Conservation (phyloP, 1,284 basidiomycete genomes). For the Pseudozyma thailandica region DNA sequence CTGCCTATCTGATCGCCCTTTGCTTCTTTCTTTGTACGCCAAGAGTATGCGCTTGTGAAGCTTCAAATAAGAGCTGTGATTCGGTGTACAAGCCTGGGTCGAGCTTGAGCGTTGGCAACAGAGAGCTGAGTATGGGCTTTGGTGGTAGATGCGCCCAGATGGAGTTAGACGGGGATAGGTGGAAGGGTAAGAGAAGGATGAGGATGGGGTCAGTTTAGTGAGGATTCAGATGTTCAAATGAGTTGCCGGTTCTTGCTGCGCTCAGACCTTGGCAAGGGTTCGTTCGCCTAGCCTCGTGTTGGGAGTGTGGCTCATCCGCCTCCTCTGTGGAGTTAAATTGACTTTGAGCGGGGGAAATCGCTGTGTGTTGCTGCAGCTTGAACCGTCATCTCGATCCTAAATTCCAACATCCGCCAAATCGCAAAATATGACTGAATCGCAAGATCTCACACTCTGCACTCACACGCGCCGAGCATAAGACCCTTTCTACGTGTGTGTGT, state of each 20-base stretch:
- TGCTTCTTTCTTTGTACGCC: too few relatives aligned
- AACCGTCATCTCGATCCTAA: slow-evolving; percentile 26
- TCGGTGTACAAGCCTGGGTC: background rate
- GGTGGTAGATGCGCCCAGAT: background rate
- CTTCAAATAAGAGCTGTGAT: too few relatives aligned
- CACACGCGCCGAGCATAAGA: too few relatives aligned
- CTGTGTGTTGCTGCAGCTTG: slow-evolving; percentile 17
- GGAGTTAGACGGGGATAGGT: slow-evolving; percentile 28
- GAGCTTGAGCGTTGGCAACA: background rate
- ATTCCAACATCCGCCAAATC: slow-evolving; percentile 10
- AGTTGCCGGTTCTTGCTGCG: slow-evolving; percentile 10
- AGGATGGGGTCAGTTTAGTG: background rate
- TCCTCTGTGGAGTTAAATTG: slow-evolving; percentile 20
- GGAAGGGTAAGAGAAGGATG: background rate
- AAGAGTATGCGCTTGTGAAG: background rate
- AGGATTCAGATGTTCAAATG: background rate
- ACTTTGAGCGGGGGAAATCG: slow-evolving; percentile 4
- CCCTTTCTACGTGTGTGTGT: too few relatives aligned
- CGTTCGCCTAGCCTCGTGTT: slow-evolving; percentile 1
- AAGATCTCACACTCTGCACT: too few relatives aligned
- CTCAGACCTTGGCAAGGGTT: slow-evolving; percentile 24
- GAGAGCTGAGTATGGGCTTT: background rate
- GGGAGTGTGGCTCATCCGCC: background rate
- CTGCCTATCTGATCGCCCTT: background rate
- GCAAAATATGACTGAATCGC: too few relatives aligned